Evolutionary conservation across 345 rosid species (phyloP), one percentile per base, ranked within the genome.

Genomic region (Salix arbutifolia): DNA sequence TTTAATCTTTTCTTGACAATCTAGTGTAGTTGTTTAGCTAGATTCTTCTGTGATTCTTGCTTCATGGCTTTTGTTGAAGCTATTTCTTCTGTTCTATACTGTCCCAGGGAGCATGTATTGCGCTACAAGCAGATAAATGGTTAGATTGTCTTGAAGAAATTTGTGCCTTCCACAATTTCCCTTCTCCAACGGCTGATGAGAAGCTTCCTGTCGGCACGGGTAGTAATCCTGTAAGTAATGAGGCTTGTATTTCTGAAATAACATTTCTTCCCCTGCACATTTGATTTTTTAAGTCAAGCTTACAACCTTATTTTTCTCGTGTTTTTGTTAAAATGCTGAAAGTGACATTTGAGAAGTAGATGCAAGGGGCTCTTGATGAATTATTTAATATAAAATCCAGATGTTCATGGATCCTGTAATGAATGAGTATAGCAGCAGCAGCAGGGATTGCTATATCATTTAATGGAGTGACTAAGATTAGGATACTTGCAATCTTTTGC

Each of bases 151-250:
- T 91, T 73, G 79, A 73, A 82, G 88, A 86, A 86, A 87, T 95
- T 65, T 89, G 96, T 83, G 76, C 76, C 40, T 91, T 89, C 86
- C 91, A 92, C 79, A 80, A 84, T 58, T 84, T 95, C 81, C 92
- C 97, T 78, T 65, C 74, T 56, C 88, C 88, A 62, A 85, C 82
- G 1, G 91, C 86, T 56, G 92, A 91, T 79, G 90, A 91, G 83
- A 92, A 87, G 90, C 94, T 92, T 79, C 97, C 99, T 44, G 90
- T 89, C 74, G 97, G 99, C 80, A 92, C 87, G 8, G 99, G 99
- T 74, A 95, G 99, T 87, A 95, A 95, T 84, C 99, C 99, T 58
- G 97, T 95, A 78, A 87, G 97, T 77, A 40, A 23, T 21, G 31
- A 33, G 37, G 16, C 25, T 60, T 40, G 19, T 5, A 23, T 73